Evolutionary conservation across 345 rosid genomes (phyloP), one percentile per base, ranked within the genome.

Genomic region (Salix koriyanagi): DNA sequence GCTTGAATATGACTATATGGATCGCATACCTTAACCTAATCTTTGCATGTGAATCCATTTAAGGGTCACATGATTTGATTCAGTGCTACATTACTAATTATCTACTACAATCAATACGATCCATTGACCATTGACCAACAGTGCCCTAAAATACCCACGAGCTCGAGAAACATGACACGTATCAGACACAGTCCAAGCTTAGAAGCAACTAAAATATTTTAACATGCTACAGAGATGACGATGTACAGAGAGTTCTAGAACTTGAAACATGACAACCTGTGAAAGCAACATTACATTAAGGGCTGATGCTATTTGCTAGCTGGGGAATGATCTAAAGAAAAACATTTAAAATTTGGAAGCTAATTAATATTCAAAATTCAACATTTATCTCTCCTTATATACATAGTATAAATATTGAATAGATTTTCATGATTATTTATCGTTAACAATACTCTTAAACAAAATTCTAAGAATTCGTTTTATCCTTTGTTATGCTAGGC

Each of bases 11-110:
- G 65, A 74, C 74, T 76, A 65, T 6, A 30, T 42, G 32, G 76
- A 79, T 70, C 56, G 69, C 79, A 74, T 73, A 79, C 81, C 77
- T 62, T 62, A 42, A 30, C 73, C 75, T 64, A 85, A 58, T 83
- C 86, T 85, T 86, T 82, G 84, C 89, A 82, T 82, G 88, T 86
- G 89, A 85, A 41, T 75, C 73, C 60, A 67, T 70, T 78, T 67
- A 61, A 83, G 52, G 67, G n/a, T 75, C 89, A 85, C 91, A 82
- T 83, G 89, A 75, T 56, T 85, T 72, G 81, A 84, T 85, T 85
- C 85, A 72, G 8, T 32, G 8, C n/a, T 10, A 26, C 37, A 19
- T 9, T 39, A 34, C 46, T 23, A 5, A 36, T 36, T 72, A 62
- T 71, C 34, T 26, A 18, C 60, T 67, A 42, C 54, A 36, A 46